Base-by-base conservation (phyloP, 2,329 filamentous ascomycete genomes). In the Mycocentrospora acerina region DNA sequence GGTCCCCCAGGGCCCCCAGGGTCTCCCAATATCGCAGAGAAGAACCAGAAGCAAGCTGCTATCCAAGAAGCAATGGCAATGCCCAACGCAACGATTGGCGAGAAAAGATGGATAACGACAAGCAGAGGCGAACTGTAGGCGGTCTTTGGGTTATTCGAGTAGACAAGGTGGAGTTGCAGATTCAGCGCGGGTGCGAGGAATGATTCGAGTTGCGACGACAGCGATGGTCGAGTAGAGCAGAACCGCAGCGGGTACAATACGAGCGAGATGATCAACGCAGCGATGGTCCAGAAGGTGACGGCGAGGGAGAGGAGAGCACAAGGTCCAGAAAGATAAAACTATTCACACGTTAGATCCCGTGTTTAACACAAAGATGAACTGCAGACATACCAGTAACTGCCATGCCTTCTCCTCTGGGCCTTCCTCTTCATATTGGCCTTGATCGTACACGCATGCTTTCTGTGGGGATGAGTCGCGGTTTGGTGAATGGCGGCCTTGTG, bases 11-110 rank as follows among this genome's bases (percentile, higher is more conserved):
- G 76, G 27, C 77, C 77, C 37, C 80, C 79, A 19, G 81, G 81
- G 60, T 83, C 81, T 4, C 81, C 81, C 32, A 84, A 66, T 9
- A 83, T 77, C 53, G 74, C 74, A 16, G 78, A 72, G 54, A 80
- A 81, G 35, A 81, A 66, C 81, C 80, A 83, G 66, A 83, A 84
- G 14, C 71, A 75, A 1, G 78, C 80, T 0, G 79, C 72, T 0
- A 77, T 75, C 80, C 80, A 83, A 5, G 76, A 72, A 1, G 76
- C 74, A 11, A 81, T 59, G 14, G 79, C 72, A 31, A 82, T 69
- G 25, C 74, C 77, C 9, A 81, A 62, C 36, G 78, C 78, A 32
- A 82, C 61, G 26, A 83, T 54, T 2, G 80, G 78, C 3, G 78
- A 78, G 17, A 80, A 62, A 1, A 80, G 51, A 44, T 80, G 73